A percentile compares a stretch with the other conserved stretches of the same genome.
phyloP scores from a whole-genome alignment of 306 rosid species.

The Citrullus mucosospermus region DNA sequence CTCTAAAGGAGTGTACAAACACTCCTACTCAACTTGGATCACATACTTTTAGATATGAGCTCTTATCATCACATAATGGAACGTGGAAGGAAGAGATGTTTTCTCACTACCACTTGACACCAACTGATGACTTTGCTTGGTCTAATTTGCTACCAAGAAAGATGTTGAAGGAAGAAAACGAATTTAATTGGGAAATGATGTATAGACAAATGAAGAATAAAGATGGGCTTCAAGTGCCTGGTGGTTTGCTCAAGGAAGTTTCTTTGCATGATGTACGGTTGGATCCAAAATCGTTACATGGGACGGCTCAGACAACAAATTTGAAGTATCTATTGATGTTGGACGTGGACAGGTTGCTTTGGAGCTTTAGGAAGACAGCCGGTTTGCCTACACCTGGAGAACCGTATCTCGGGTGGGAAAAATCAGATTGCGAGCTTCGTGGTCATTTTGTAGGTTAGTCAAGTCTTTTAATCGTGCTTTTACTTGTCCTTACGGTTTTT shows the following conservation, averaged over 20 bases:
- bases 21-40: constrained; percentile 37
- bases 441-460: constrained; percentile 84
- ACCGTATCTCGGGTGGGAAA: constrained; percentile 70
- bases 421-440: constrained; percentile 36
- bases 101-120: constrained; percentile 54
- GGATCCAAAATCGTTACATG: constrained; percentile 36
- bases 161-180: constrained; percentile 32
- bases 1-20: constrained; percentile 61
- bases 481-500: neutral
- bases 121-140: constrained; percentile 72
- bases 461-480: neutral
- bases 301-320: constrained; percentile 56
- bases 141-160: constrained; percentile 48
- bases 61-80: constrained; percentile 37
- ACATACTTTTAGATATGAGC: constrained; percentile 31
- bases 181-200: constrained; percentile 42
- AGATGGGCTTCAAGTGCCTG: constrained; percentile 16
- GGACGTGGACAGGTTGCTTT: constrained; percentile 56
- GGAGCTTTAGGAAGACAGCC: constrained; percentile 77
- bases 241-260: constrained; percentile 50
- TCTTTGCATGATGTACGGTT: constrained; percentile 57
- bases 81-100: constrained; percentile 43
- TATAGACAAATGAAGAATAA: constrained; percentile 42
- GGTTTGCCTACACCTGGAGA: constrained; percentile 55
- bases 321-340: constrained; percentile 66